Evolutionary conservation across 495 filamentous ascomycete species (phyloP).

Genomic region (Pseudevernia furfuracea): DNA sequence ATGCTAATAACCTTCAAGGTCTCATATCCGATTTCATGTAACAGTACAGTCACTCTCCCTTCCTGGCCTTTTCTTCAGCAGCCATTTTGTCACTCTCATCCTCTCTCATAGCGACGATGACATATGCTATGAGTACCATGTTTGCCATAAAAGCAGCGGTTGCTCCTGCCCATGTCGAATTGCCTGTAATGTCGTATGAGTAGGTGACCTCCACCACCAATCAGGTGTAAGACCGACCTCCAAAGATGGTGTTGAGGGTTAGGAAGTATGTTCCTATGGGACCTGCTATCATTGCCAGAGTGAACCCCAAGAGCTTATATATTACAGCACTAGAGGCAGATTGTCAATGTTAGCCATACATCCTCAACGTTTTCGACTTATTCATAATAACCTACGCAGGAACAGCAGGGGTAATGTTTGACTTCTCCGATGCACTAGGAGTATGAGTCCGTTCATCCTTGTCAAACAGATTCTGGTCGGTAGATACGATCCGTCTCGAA

Average conservation of each 20-base stretch:
- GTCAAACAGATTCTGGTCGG: constrained; percentile 46
- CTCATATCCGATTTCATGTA: neutral
- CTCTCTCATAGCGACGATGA: constrained; percentile 85
- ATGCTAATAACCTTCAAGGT: neutral
- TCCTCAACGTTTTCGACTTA: neutral
- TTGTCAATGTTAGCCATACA: constrained; percentile 19
- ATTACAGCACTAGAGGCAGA: constrained; percentile 62
- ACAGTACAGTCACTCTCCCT: constrained; percentile 42
- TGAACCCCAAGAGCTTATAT: constrained; percentile 80
- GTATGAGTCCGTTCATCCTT: constrained; percentile 41
- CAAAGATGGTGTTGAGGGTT: constrained; percentile 66
- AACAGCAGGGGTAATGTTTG: constrained; percentile 57
- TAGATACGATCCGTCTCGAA: constrained; percentile 47
- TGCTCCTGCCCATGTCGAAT: constrained; percentile 77
- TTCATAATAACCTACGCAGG: constrained; percentile 51
- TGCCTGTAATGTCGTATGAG: constrained; percentile 48
- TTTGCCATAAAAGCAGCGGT: constrained; percentile 85
- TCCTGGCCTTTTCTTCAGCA: constrained; percentile 50
- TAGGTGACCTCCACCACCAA: neutral
- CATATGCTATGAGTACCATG: constrained; percentile 80
- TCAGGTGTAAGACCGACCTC: constrained; percentile 45
- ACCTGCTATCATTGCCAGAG: constrained; percentile 76
- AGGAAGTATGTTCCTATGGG: constrained; percentile 85
- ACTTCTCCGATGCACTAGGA: constrained; percentile 23
- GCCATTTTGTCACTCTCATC: constrained; percentile 64